phyloP scores from a whole-genome alignment of 177 flowering plant species.

The Vitis hybrid region DNA sequence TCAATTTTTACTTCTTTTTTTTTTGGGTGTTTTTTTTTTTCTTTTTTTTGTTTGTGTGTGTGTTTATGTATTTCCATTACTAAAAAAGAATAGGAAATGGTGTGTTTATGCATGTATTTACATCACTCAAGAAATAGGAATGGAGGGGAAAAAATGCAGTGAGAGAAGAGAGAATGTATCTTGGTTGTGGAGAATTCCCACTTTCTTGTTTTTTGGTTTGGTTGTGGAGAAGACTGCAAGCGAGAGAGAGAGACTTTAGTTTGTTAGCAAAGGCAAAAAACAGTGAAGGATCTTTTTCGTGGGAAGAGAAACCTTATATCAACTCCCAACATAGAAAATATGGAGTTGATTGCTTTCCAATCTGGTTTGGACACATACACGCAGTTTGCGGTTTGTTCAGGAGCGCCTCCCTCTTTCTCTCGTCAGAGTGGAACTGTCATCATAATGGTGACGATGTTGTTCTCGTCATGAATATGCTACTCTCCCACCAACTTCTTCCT shows the following conservation, averaged over 20 bases:
- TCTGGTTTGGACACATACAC: constrained; percentile 10
- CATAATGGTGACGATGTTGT: constrained; percentile 12
- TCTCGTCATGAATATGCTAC: constrained; percentile 12
- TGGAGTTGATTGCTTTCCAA: constrained; percentile 10
- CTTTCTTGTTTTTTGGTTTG: constrained; percentile 4
- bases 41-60: neutral
- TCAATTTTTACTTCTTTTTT: neutral
- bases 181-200: neutral
- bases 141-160: neutral
- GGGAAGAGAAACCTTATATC: constrained; percentile 42
- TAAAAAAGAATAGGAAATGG: neutral
- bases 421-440: constrained; percentile 10
- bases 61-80: constrained; percentile 20
- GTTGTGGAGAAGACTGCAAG: neutral
- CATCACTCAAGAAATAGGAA: constrained; percentile 1
- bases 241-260: neutral
- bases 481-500: constrained; percentile 6
- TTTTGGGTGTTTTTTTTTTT: neutral
- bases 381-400: constrained; percentile 4
- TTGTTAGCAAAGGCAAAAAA: constrained; percentile 10
- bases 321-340: constrained; percentile 29
- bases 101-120: neutral
- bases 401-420: constrained; percentile 6
- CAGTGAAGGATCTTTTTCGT: constrained; percentile 58
- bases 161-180: constrained; percentile 3